Evolutionary conservation across 768 basidiomycete species (phyloP).

Genomic region (Tulasnella sp.): DNA sequence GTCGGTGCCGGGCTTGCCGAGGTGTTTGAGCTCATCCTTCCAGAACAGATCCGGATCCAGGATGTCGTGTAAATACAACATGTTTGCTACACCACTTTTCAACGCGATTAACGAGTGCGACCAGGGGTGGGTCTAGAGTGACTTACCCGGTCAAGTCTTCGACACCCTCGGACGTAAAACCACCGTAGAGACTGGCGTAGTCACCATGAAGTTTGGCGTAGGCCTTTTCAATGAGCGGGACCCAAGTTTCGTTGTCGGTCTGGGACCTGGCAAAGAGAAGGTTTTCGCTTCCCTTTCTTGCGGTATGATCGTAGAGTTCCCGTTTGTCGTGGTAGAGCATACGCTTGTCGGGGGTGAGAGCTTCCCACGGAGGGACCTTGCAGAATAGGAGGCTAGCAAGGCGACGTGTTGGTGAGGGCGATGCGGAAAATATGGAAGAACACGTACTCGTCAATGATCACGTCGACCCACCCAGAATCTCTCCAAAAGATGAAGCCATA

Average conservation of each 20-base stretch:
- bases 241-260: slow-evolving; percentile 41
- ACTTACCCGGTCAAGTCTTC: slow-evolving; percentile 48
- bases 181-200: slow-evolving; percentile 34
- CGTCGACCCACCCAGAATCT: slow-evolving; percentile 39
- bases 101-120: not conserved
- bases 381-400: slow-evolving; percentile 36
- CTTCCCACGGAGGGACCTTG: slow-evolving; percentile 40
- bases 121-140: not conserved
- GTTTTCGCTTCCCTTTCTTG: slow-evolving; percentile 35
- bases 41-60: slow-evolving; percentile 41
- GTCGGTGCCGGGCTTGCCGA: slow-evolving; percentile 33
- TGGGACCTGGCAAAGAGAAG: slow-evolving; percentile 39
- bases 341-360: slow-evolving; percentile 30
- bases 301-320: slow-evolving; percentile 33
- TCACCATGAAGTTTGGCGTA: slow-evolving; percentile 47
- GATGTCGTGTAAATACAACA: slow-evolving; percentile 32
- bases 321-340: slow-evolving; percentile 40
- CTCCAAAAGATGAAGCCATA: slow-evolving; percentile 49
- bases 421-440: not conserved
- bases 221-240: slow-evolving; percentile 47
- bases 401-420: not conserved
- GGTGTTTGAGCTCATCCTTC: slow-evolving; percentile 40
- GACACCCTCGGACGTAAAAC: slow-evolving; percentile 37
- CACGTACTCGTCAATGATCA: slow-evolving; percentile 44
- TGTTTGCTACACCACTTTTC: slow-evolving; percentile 6